Base-by-base conservation (phyloP, 2,329 filamentous ascomycete genomes). In the Ceratocystis alfenasii region DNA sequence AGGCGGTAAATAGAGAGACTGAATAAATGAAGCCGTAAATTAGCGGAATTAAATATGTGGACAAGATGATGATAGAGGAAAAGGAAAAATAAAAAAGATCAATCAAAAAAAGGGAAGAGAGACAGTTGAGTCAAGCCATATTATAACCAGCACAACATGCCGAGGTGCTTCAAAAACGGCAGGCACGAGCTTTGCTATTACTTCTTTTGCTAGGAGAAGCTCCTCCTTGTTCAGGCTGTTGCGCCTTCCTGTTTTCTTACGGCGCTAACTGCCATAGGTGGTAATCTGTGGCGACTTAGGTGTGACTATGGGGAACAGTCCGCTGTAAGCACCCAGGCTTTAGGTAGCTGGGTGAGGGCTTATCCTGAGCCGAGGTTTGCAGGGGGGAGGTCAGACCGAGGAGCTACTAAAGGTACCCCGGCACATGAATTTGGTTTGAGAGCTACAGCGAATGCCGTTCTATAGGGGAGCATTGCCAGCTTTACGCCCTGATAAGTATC, bases 311-410 rank as follows among this genome's bases (percentile, higher is more conserved):
- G 25, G 36, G 25, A n/a, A 22, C 61, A 33, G 8, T 50, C 7
- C 25, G 5, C 17, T 12, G 5, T 36, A 62, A 62, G 33, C 20
- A 8, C 41, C 60, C 36, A 15, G 46, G 36, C 22, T 17, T 17
- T 25, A 12, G 45, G 20, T 7, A 8, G 8, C 44, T 30, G 12
- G 17, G 22, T 33, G 25, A 46, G 60, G 36, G 33, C 12, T 63
- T 30, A 48, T 45, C 28, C 50, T 63, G 61, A 63, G 61, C 61
- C 61, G 61, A 63, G 61, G 61, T 25, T 63, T 50, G 17, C 25
- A 46, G 30, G 61, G 61, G 61, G 41, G 60, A 30, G 10, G 8
- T 33, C 25, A 63, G 61, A 28, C 61, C 61, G 61, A 63, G 61
- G 61, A 50, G 61, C 28, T 48, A n/a, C 22, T 30, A 20, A 20